Evolutionary conservation across 2,329 filamentous ascomycete species (phyloP).

Genomic region (Pezicula neosporulosa): DNA sequence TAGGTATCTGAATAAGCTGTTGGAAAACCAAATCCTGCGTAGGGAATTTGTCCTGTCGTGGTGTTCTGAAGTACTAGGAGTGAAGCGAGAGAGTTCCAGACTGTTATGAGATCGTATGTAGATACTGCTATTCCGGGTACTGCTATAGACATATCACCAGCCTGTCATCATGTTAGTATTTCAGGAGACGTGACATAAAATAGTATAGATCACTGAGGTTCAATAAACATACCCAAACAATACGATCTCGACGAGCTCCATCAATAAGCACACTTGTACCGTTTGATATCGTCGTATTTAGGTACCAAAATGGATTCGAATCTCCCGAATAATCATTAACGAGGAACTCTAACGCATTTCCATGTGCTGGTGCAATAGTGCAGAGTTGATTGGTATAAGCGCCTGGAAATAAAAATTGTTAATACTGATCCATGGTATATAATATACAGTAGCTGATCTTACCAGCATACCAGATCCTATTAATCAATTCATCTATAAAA

Average conservation of each 20-base stretch:
- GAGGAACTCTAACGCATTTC: no score
- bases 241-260: constrained; percentile 52
- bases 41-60: constrained; percentile 38
- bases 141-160: neutral
- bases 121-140: constrained; percentile 44
- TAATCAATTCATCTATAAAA: no score
- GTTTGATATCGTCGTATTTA: constrained; percentile 33
- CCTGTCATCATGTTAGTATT: neutral
- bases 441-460: no score
- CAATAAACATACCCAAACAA: constrained; percentile 40
- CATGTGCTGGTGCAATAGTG: no score
- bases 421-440: no score
- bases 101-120: constrained; percentile 36
- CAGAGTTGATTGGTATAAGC: no score
- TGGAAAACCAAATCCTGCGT: constrained; percentile 31
- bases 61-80: constrained; percentile 35
- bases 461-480: no score
- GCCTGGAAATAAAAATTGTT: no score
- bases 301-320: constrained; percentile 22
- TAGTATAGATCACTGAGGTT: constrained; percentile 53
- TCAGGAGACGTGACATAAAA: constrained; percentile 29
- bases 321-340: no score
- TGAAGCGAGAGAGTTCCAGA: constrained; percentile 24
- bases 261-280: constrained; percentile 32
- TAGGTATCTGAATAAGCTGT: constrained; percentile 4